phyloP scores from a whole-genome alignment of 768 basidiomycete genomes.

The Termitomyces sp. region DNA sequence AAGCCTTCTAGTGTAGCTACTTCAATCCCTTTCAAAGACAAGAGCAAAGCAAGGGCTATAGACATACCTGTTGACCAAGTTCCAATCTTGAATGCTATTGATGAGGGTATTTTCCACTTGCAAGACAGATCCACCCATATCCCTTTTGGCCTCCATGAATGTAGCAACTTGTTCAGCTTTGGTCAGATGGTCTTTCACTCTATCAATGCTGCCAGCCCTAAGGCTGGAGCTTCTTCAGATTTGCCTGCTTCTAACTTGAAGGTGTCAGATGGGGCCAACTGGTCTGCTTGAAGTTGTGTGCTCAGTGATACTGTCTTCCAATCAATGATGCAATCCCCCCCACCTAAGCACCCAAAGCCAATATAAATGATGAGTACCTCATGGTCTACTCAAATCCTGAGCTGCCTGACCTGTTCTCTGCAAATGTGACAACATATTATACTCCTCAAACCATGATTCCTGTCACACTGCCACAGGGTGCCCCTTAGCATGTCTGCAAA shows the following conservation, averaged over 20 bases:
- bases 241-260: slow-evolving; percentile 27
- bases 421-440: slow-evolving; percentile 72
- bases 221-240: slow-evolving; percentile 16
- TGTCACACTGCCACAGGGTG: slow-evolving; percentile 53
- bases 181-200: slow-evolving; percentile 64
- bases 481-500: slow-evolving; percentile 45
- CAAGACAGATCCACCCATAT: slow-evolving; percentile 36
- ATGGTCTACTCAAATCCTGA: slow-evolving; percentile 39
- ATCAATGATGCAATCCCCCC: slow-evolving; percentile 41
- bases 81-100: slow-evolving; percentile 11
- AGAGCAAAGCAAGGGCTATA: slow-evolving; percentile 38
- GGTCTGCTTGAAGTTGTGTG: slow-evolving; percentile 43
- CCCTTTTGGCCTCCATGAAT: slow-evolving; percentile 39
- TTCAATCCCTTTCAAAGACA: slow-evolving; percentile 42
- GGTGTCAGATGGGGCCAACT: slow-evolving; percentile 21
- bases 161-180: slow-evolving; percentile 65
- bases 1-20: slow-evolving; percentile 29
- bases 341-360: slow-evolving; percentile 47
- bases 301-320: slow-evolving; percentile 66
- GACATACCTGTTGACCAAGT: slow-evolving; percentile 20
- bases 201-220: slow-evolving; percentile 24
- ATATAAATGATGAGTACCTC: slow-evolving; percentile 62
- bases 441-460: slow-evolving; percentile 73
- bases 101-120: slow-evolving; percentile 45
- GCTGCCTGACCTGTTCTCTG: slow-evolving; percentile 70